A percentile compares a stretch with the other conserved stretches of the same genome.
These are phyloP conservation scores for Sarcocystis neurona DNA, from an alignment of 169 alveolate species.

Conservation along the genomic window DNA sequence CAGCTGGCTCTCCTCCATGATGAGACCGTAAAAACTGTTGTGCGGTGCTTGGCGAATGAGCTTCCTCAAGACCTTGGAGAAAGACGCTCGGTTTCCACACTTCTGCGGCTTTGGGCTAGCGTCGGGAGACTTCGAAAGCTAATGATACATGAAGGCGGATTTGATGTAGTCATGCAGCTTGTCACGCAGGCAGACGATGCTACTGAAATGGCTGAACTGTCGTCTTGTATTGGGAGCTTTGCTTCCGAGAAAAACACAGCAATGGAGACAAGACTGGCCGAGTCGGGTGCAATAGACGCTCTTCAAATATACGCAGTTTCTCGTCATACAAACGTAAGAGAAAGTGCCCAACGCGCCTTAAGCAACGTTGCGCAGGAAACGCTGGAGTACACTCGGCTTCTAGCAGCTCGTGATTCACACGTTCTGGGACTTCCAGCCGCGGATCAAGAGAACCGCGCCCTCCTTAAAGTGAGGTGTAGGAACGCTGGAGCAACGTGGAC, in stretches of 20 bases:
- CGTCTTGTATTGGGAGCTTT: neutral
- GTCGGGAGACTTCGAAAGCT: neutral
- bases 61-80: neutral
- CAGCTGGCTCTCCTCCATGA: conserved; percentile 16
- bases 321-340: neutral
- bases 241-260: neutral
- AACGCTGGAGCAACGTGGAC: too few species aligned
- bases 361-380: neutral
- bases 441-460: too few species aligned
- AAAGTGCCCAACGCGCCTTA: conserved; percentile 12
- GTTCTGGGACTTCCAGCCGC: neutral
- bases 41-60: neutral
- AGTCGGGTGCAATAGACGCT: conserved; percentile 3
- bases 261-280: conserved; percentile 24
- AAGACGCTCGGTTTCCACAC: neutral
- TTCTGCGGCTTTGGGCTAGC: conserved; percentile 14
- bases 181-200: neutral
- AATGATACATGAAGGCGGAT: neutral
- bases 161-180: neutral
- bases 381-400: neutral
- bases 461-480: too few species aligned
- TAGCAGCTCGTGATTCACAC: neutral
- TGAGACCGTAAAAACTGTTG: neutral
- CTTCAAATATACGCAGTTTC: neutral
- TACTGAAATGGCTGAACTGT: neutral